These are phyloP conservation scores for Melanopsichium pennsylvanicum DNA, from an alignment of 1,284 basidiomycete species.

Conservation along the genomic window DNA sequence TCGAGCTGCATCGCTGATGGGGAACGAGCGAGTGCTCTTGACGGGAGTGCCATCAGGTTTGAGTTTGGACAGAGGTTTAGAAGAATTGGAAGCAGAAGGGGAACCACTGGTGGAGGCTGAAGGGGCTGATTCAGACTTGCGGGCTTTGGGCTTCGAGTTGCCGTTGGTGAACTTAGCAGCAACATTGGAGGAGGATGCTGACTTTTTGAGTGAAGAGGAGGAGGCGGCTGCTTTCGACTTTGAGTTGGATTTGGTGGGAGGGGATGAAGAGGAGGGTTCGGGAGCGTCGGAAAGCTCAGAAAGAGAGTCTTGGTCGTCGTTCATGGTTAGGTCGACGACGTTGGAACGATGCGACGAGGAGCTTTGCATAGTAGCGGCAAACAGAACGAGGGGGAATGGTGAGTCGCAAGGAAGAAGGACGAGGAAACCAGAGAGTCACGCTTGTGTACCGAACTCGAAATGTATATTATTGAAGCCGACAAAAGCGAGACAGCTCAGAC, in stretches of 20 bases:
- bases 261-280: neutral
- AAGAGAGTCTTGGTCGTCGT: slow-evolving; percentile 22
- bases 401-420: neutral
- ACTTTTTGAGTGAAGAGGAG: slow-evolving; percentile 6
- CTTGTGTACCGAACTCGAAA: too few species aligned
- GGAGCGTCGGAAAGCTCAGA: slow-evolving; percentile 35
- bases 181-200: slow-evolving; percentile 18
- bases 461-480: too few species aligned
- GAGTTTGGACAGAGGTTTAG: slow-evolving; percentile 13
- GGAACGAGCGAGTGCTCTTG: slow-evolving; percentile 10
- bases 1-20: slow-evolving; percentile 22
- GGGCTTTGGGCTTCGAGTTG: slow-evolving; percentile 9
- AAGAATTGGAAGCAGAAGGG: too few species aligned
- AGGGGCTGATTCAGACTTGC: slow-evolving; percentile 22
- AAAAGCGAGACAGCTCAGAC: too few species aligned
- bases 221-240: slow-evolving; percentile 1
- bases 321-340: slow-evolving; percentile 27
- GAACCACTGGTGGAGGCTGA: neutral
- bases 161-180: slow-evolving; percentile 6
- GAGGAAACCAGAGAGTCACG: too few species aligned
- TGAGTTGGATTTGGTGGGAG: slow-evolving; percentile 5
- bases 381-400: too few species aligned
- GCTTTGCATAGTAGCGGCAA: too few species aligned
- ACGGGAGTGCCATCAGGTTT: neutral
- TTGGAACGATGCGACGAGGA: too few species aligned